A percentile compares a stretch with the other conserved stretches of the same genome.
Evolutionary conservation across 2,329 filamentous ascomycete species (phyloP).

Genomic region (Aspergillus sp.): DNA sequence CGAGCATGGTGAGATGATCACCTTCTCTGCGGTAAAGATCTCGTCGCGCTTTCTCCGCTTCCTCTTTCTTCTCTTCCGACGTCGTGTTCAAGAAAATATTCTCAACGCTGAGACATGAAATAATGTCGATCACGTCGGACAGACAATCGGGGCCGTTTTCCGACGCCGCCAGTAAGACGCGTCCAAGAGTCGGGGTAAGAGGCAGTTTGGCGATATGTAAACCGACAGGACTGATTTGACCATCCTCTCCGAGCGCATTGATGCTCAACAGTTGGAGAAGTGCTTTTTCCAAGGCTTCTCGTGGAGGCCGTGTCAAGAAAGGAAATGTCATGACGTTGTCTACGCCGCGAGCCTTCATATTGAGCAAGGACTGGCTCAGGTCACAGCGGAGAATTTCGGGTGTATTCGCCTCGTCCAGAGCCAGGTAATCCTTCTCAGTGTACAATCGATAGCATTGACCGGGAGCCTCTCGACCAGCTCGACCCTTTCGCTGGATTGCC

Average conservation of each 20-base stretch:
- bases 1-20: slow-evolving; percentile 62
- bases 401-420: slow-evolving; percentile 68
- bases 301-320: slow-evolving; percentile 75
- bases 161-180: slow-evolving; percentile 78
- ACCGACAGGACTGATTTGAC: slow-evolving; percentile 71
- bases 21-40: slow-evolving; percentile 60
- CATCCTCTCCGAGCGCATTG: slow-evolving; percentile 69
- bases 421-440: slow-evolving; percentile 71
- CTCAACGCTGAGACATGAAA: slow-evolving; percentile 63
- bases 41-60: slow-evolving; percentile 54
- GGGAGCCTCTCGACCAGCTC: slow-evolving; percentile 86
- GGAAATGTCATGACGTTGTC: slow-evolving; percentile 79
- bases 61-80: slow-evolving; percentile 59
- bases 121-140: slow-evolving; percentile 80
- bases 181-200: slow-evolving; percentile 73
- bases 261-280: slow-evolving; percentile 77
- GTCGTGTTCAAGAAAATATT: slow-evolving; percentile 60
- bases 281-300: slow-evolving; percentile 76
- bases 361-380: slow-evolving; percentile 78
- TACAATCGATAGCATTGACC: slow-evolving; percentile 90
- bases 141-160: slow-evolving; percentile 70
- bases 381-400: slow-evolving; percentile 93
- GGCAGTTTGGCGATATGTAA: slow-evolving; percentile 78
- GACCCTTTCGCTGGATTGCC: slow-evolving; percentile 84
- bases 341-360: slow-evolving; percentile 89